Evolutionary conservation across 1,139 yeast genomes (phyloP), one percentile per base, ranked within the genome.

Genomic region (Debaryomycetaceae sp.): DNA sequence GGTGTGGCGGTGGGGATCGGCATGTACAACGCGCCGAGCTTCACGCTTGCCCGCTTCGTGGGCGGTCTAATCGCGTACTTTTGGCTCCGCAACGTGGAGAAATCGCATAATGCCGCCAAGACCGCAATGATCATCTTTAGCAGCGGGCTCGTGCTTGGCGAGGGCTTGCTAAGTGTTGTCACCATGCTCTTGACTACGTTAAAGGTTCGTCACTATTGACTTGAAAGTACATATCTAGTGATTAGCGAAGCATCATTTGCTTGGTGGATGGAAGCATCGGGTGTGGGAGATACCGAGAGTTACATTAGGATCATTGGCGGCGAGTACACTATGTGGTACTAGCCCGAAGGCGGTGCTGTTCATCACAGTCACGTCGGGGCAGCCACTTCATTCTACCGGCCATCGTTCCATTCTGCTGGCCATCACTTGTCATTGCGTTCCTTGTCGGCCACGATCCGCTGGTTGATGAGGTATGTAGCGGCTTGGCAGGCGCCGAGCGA

Each of bases 1-100:
- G 98, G 98, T 7, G 94, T 90, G 13, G 96, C 98, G 1, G 95
- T 86, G 10, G 98, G 98, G 1, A 80, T 90, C 35, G 98, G 98
- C 14, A 83, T 90, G 37, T 90, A 90, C 50, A 90, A 90, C 49
- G 70, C 92, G 0, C 97, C 97, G 3, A 79, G 86, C 29, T 90
- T 90, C 53, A 90, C 98, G 0, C 62, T 90, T 25, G 97, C 97
- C 1, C 65, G 98, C 43, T 87, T 90, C 45, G 39, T 85, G 16
- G 98, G 98, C 11, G 98, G 98, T 1, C 45, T 80, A n/a, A 52
- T 77, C 25, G 73, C 90, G 2, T 73, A 67, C 40, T 42, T 60
- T 38, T 80, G 87, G 83, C 39, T 74, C 36, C 55, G 68, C 11
- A 68, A 67, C 36, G 81, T 87, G 2, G 20, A 6, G 8, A 6